These are phyloP conservation scores for Centella asiatica DNA, from an alignment of 129 eudicot genomes.

Conservation along the genomic window DNA sequence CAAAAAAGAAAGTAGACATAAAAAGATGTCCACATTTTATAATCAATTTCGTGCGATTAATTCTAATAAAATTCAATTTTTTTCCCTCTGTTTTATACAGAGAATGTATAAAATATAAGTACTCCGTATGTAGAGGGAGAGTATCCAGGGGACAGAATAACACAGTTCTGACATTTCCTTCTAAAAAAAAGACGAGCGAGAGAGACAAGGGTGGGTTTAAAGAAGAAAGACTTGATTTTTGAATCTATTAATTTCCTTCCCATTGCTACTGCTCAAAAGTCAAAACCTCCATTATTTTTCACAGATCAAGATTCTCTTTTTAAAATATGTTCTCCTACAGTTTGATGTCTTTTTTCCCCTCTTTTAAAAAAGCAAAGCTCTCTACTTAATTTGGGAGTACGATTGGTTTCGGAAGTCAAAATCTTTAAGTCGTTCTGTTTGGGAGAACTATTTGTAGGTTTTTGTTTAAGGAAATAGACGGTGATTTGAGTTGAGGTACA, in stretches of 20 bases:
- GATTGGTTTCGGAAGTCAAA: slow-evolving; percentile 4
- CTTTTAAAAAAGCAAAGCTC: slow-evolving; percentile 2
- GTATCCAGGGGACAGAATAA: slow-evolving; percentile 21
- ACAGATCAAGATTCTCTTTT: slow-evolving; percentile 2
- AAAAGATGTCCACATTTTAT: no score
- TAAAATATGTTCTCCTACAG: slow-evolving; percentile 10
- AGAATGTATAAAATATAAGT: no score
- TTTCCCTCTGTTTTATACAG: no score
- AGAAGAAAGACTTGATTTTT: slow-evolving; percentile 29
- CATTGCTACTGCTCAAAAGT: slow-evolving; percentile 20
- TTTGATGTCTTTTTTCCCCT: slow-evolving; percentile 6
- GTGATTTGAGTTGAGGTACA: slow-evolving; percentile 23
- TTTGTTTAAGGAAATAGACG: neutral
- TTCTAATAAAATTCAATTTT: no score
- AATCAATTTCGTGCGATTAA: no score
- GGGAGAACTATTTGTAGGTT: neutral
- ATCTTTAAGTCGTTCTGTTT: slow-evolving; percentile 4
- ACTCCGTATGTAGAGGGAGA: neutral
- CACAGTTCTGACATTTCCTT: slow-evolving; percentile 37
- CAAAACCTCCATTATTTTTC: slow-evolving; percentile 19
- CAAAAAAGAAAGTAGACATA: no score
- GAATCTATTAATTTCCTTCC: slow-evolving; percentile 24
- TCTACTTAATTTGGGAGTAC: slow-evolving; percentile 1
- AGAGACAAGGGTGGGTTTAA: neutral
- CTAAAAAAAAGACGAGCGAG: slow-evolving; percentile 17